These are phyloP conservation scores for Podaxis sp. DNA, from an alignment of 768 basidiomycete species.

Conservation along the genomic window DNA sequence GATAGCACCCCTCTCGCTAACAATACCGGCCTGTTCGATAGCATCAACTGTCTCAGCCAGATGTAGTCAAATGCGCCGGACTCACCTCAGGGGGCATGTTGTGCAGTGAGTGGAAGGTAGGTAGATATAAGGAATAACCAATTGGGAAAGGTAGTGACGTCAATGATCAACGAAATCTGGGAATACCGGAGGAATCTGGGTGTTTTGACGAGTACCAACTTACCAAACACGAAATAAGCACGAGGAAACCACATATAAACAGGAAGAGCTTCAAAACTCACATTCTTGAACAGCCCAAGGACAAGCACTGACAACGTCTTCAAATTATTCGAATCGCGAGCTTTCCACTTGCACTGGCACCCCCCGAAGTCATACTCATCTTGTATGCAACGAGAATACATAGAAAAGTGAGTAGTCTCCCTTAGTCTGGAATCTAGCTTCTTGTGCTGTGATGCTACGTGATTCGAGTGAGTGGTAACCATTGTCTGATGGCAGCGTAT, in stretches of 20 bases:
- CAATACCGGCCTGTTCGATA: slow-evolving; percentile 72
- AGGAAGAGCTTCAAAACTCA: slow-evolving; percentile 34
- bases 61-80: slow-evolving; percentile 7
- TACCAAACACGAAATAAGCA: slow-evolving; percentile 26
- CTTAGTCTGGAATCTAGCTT: too few species aligned
- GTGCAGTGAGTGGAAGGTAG: slow-evolving; percentile 96
- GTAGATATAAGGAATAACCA: slow-evolving; percentile 91
- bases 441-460: too few species aligned
- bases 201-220: slow-evolving; percentile 94
- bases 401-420: too few species aligned
- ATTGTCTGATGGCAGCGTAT: too few species aligned
- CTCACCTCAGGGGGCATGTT: slow-evolving; percentile 91
- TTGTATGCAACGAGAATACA: slow-evolving; percentile 87
- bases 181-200: slow-evolving; percentile 96
- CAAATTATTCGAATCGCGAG: slow-evolving; percentile 90
- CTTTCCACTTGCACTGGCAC: slow-evolving; percentile 91
- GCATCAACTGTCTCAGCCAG: slow-evolving; percentile 12
- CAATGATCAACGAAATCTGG: slow-evolving; percentile 85
- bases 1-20: slow-evolving; percentile 86
- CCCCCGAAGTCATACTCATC: slow-evolving; percentile 92
- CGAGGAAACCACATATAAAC: not conserved
- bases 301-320: slow-evolving; percentile 91
- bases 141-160: slow-evolving; percentile 90
- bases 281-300: slow-evolving; percentile 93
- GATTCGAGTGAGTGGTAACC: too few species aligned